Evolutionary conservation across 1,139 yeast species (phyloP).

Genomic region (Blastobotrys indianensis): DNA sequence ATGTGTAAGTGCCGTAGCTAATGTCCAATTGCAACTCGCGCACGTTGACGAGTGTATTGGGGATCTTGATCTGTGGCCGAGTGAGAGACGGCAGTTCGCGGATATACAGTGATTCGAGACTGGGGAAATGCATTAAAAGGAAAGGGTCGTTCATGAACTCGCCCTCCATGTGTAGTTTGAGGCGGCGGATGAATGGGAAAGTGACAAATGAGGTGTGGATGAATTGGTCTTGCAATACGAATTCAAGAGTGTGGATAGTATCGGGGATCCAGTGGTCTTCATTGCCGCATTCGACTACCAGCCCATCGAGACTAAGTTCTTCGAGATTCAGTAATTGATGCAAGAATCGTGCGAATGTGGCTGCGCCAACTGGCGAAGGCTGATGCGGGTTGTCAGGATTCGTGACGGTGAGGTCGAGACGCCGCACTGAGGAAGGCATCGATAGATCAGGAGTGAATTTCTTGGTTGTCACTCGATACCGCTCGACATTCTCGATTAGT

Average conservation of each 20-base stretch:
- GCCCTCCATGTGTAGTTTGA: slow-evolving; percentile 6
- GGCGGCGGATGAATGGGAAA: slow-evolving; percentile 1
- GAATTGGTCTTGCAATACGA: background rate
- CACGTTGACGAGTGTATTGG: slow-evolving; percentile 1
- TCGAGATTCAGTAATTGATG: background rate
- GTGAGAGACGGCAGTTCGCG: background rate
- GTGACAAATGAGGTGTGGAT: slow-evolving; percentile 4
- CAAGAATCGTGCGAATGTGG: background rate
- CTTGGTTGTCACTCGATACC: slow-evolving; percentile 1
- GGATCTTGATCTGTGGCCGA: background rate
- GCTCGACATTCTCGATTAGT: slow-evolving; percentile 2
- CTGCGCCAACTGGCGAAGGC: background rate
- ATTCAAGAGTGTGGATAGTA: slow-evolving; percentile 1
- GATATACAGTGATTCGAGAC: slow-evolving; percentile 3
- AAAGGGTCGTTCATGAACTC: background rate
- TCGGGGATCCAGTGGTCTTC: slow-evolving; percentile 7
- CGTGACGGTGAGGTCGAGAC: slow-evolving; percentile 4
- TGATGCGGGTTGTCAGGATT: background rate
- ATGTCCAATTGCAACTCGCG: slow-evolving; percentile 4
- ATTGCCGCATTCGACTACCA: background rate
- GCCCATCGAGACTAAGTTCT: background rate
- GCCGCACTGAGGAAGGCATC: slow-evolving; percentile 7
- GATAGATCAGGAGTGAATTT: background rate
- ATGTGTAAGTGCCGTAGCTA: background rate
- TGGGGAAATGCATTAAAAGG: slow-evolving; percentile 2